Evolutionary conservation across 2,329 filamentous ascomycete species (phyloP).

Genomic region (Dactylellina drechsleri): DNA sequence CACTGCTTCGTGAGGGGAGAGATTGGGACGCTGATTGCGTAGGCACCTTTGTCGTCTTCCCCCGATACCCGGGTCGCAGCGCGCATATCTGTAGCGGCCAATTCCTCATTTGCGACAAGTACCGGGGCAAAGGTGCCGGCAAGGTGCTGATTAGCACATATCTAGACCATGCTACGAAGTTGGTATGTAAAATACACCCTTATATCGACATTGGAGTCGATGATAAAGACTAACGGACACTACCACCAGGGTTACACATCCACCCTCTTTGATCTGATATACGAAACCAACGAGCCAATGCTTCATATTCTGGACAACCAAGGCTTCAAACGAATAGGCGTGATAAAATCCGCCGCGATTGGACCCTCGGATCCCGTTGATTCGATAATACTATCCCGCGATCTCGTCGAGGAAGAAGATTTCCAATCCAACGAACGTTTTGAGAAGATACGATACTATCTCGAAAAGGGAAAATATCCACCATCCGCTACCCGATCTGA

Average conservation of each 20-base stretch:
- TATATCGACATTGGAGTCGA: not conserved
- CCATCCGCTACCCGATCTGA: conserved; percentile 92
- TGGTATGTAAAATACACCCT: conserved; percentile 59
- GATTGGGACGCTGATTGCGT: conserved; percentile 75
- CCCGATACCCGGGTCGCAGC: conserved; percentile 66
- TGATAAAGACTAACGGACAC: not conserved
- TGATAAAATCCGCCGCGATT: conserved; percentile 69
- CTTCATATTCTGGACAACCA: conserved; percentile 78
- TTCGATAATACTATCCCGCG: conserved; percentile 70
- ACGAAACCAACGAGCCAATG: conserved; percentile 77
- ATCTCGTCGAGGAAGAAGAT: conserved; percentile 69
- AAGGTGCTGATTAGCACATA: conserved; percentile 80
- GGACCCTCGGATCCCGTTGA: conserved; percentile 67
- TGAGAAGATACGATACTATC: conserved; percentile 97
- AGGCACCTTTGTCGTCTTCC: conserved; percentile 34
- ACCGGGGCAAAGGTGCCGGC: conserved; percentile 78
- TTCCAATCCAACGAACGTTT: conserved; percentile 86
- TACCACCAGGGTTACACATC: conserved; percentile 71
- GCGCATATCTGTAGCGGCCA: conserved; percentile 82
- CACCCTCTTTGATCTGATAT: conserved; percentile 79
- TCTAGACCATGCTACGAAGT: conserved; percentile 77
- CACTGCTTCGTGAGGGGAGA: conserved; percentile 61
- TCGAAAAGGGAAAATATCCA: conserved; percentile 93
- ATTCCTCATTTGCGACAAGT: conserved; percentile 78
- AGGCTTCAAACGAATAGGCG: conserved; percentile 77